Evolutionary conservation across 768 basidiomycete species (phyloP).

Genomic region (Pulveroboletus frians): DNA sequence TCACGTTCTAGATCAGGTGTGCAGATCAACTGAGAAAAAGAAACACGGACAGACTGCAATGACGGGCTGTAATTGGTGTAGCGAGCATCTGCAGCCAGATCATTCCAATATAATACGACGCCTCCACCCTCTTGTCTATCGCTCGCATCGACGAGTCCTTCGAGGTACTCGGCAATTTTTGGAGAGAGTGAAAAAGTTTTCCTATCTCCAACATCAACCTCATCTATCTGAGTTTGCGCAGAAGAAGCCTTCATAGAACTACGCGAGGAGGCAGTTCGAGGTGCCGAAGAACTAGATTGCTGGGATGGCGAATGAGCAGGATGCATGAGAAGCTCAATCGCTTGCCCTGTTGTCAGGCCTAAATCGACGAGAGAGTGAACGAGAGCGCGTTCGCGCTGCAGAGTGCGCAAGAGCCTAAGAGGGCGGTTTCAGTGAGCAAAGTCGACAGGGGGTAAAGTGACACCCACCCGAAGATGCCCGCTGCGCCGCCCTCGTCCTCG

Average conservation of each 20-base stretch:
- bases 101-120: constrained; percentile 84
- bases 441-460: not conserved
- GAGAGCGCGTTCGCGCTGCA: constrained; percentile 66
- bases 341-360: constrained; percentile 59
- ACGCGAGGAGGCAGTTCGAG: not conserved
- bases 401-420: constrained; percentile 54
- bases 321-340: constrained; percentile 70
- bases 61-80: constrained; percentile 51
- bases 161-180: constrained; percentile 31
- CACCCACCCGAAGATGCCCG: constrained; percentile 46
- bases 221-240: not conserved
- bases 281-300: constrained; percentile 24
- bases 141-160: constrained; percentile 87
- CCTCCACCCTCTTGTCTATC: constrained; percentile 76
- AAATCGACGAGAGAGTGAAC: constrained; percentile 55
- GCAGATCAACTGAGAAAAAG: not conserved
- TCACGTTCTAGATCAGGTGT: constrained; percentile 1
- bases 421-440: constrained; percentile 5
- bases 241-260: constrained; percentile 10
- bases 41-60: constrained; percentile 42
- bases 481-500: constrained; percentile 60
- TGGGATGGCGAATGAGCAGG: constrained; percentile 49
- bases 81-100: constrained; percentile 76
- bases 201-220: constrained; percentile 36
- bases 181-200: constrained; percentile 82